phyloP scores from a whole-genome alignment of 2,329 filamentous ascomycete species.

The Daldinia eschscholtzii region DNA sequence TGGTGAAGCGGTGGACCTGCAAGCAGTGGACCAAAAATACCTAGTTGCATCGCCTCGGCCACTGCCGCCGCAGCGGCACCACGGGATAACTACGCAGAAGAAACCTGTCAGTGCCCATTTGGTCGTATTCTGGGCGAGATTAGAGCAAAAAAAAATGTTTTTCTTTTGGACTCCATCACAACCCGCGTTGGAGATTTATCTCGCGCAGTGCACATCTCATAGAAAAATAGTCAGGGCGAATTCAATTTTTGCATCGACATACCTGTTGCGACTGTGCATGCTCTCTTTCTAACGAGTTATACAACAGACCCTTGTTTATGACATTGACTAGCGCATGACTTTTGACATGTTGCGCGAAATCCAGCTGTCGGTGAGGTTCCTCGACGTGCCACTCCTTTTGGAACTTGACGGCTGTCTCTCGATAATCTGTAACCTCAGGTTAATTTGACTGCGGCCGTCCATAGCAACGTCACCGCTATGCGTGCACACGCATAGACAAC shows the following conservation, averaged over 20 bases:
- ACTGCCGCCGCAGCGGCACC: constrained; percentile 60
- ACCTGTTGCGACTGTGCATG: constrained; percentile 63
- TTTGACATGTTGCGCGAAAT: constrained; percentile 74
- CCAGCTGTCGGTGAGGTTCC: constrained; percentile 72
- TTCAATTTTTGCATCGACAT: constrained; percentile 47
- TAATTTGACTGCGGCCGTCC: constrained; percentile 50
- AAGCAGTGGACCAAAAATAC: constrained; percentile 69
- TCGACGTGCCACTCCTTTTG: constrained; percentile 76
- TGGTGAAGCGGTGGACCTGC: constrained; percentile 57
- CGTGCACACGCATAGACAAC: neutral
- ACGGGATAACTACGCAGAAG: constrained; percentile 61
- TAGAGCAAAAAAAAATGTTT: constrained; percentile 44
- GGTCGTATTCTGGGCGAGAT: constrained; percentile 48
- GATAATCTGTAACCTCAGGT: constrained; percentile 68
- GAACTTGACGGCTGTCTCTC: constrained; percentile 75
- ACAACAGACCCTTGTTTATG: constrained; percentile 73
- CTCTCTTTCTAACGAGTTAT: constrained; percentile 70
- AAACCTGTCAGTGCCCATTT: constrained; percentile 57
- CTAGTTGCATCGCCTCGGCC: constrained; percentile 62
- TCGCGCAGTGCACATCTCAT: constrained; percentile 44
- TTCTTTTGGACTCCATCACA: constrained; percentile 37
- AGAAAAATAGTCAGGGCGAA: constrained; percentile 25
- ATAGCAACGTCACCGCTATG: constrained; percentile 45
- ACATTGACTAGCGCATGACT: constrained; percentile 73
- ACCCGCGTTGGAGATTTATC: constrained; percentile 42